phyloP scores from a whole-genome alignment of 2,329 filamentous ascomycete species.

The Trichoderma citrinoviride region DNA sequence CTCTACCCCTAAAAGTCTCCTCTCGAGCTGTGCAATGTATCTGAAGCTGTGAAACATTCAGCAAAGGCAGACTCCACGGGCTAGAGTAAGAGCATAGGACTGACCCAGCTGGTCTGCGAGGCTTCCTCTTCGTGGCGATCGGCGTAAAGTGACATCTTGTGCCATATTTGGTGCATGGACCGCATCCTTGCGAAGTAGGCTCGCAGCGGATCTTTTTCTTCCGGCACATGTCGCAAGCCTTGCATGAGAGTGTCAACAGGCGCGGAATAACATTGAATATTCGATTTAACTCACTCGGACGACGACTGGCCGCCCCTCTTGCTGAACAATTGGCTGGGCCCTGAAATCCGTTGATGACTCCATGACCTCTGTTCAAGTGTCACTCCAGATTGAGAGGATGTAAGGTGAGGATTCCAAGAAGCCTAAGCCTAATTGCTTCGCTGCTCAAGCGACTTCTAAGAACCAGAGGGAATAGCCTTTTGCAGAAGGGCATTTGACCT shows the following conservation, averaged over 20 bases:
- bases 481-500: neutral
- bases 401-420: neutral
- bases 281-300: neutral
- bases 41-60: neutral
- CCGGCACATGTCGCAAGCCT: slow-evolving; percentile 10
- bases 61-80: neutral
- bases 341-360: neutral
- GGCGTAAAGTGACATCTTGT: slow-evolving; percentile 12
- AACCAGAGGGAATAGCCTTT: neutral
- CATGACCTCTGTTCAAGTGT: neutral
- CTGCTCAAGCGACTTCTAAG: neutral
- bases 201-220: slow-evolving; percentile 14
- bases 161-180: slow-evolving; percentile 9
- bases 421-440: neutral
- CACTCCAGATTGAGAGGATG: neutral
- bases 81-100: neutral
- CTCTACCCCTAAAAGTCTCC: neutral
- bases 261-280: neutral
- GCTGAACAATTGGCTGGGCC: neutral
- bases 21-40: slow-evolving; percentile 12
- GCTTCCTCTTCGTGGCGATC: slow-evolving; percentile 6
- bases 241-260: neutral
- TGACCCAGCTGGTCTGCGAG: slow-evolving; percentile 15
- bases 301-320: slow-evolving; percentile 5
- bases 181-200: neutral